Evolutionary conservation across 768 basidiomycete species (phyloP).

Genomic region (Daedaleopsis sinensis): DNA sequence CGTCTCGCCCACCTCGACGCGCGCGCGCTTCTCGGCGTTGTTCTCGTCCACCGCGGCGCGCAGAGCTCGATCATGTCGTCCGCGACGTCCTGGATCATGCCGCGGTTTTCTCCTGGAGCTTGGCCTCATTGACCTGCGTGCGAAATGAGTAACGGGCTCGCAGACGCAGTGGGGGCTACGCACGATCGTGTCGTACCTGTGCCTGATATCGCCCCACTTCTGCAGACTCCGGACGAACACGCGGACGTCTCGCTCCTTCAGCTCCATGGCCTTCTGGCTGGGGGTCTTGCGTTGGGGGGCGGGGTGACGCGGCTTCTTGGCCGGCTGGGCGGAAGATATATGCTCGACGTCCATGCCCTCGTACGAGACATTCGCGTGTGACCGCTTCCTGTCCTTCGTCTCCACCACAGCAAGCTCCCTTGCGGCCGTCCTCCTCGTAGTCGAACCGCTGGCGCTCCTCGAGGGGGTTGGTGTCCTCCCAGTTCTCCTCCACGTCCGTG

Average conservation of each 20-base stretch:
- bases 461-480: conserved; percentile 98
- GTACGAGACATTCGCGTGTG: conserved; percentile 86
- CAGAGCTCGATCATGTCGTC: conserved; percentile 94
- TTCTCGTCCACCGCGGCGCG: conserved; percentile 80
- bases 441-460: conserved; percentile 88
- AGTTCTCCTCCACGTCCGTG: too few relatives aligned
- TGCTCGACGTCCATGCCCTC: conserved; percentile 93
- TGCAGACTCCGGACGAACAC: conserved; percentile 94
- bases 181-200: conserved; percentile 93
- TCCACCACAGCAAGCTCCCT: conserved; percentile 71
- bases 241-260: conserved; percentile 97
- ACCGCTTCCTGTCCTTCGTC: conserved; percentile 76
- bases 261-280: conserved; percentile 92
- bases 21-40: conserved; percentile 76
- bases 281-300: conserved; percentile 85
- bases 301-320: conserved; percentile 76
- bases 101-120: conserved; percentile 92
- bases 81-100: conserved; percentile 86
- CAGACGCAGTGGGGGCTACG: conserved; percentile 37
- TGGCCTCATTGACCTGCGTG: conserved; percentile 80
- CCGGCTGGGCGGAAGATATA: conserved; percentile 56
- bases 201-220: conserved; percentile 96
- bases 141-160: conserved; percentile 6
- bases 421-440: conserved; percentile 75
- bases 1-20: conserved; percentile 82